Evolutionary conservation across 2,329 filamentous ascomycete species (phyloP).

Genomic region (Ambrosiella beaveri): DNA sequence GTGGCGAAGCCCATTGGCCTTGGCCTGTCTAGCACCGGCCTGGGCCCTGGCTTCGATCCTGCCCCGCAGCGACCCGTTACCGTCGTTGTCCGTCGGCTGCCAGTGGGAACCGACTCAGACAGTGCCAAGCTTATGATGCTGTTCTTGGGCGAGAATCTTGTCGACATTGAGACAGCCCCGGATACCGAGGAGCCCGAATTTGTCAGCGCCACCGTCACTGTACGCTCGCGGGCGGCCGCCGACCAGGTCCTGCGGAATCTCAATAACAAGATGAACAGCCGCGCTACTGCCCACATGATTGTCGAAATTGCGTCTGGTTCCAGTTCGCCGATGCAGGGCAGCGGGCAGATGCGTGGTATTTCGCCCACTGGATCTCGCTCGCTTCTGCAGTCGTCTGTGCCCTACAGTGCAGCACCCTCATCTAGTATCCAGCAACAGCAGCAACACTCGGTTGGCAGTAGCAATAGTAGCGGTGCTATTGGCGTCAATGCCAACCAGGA

Average conservation of each 20-base stretch:
- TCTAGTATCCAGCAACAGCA: constrained; percentile 30
- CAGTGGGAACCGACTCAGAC: constrained; percentile 4
- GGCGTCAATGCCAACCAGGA: constrained; percentile 55
- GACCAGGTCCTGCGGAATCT: constrained; percentile 9
- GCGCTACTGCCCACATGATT: constrained; percentile 6
- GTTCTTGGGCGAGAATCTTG: constrained; percentile 10
- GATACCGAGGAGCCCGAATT: constrained; percentile 6
- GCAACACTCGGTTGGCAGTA: constrained; percentile 47
- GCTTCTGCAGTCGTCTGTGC: constrained; percentile 2
- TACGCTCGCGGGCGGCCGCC: constrained; percentile 9
- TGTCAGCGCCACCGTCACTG: constrained; percentile 5
- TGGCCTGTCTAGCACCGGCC: neutral
- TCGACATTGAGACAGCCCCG: constrained; percentile 7
- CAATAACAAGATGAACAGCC: constrained; percentile 12
- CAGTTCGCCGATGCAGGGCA: constrained; percentile 9
- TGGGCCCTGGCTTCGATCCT: constrained; percentile 9
- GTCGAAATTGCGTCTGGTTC: constrained; percentile 9
- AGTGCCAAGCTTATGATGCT: constrained; percentile 9
- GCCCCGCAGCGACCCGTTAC: constrained; percentile 11
- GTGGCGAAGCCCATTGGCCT: neutral
- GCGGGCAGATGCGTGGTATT: constrained; percentile 6
- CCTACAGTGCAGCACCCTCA: constrained; percentile 6
- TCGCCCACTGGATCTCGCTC: constrained; percentile 5
- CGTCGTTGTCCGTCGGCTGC: constrained; percentile 8
- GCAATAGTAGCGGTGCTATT: constrained; percentile 48